Evolutionary conservation across 2,329 filamentous ascomycete genomes (phyloP).

Genomic region (Clonostachys byssicola): DNA sequence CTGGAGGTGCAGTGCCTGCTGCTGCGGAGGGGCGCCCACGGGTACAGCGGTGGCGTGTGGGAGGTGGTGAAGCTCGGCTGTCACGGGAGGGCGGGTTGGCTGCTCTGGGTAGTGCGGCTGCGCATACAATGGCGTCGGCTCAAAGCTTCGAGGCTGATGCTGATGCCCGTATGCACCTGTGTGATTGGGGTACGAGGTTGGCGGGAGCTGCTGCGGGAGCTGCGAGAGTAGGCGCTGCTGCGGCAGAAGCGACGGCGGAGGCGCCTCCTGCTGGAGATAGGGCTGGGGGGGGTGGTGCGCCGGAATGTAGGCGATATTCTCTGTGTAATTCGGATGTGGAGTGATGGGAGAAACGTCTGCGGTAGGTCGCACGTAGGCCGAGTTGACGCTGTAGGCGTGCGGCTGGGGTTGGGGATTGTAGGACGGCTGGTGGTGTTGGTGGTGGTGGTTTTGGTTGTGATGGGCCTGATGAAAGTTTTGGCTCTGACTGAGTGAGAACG

Average conservation of each 20-base stretch:
- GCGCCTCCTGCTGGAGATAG: conserved; percentile 9
- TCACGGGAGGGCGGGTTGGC: no score
- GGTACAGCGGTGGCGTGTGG: no score
- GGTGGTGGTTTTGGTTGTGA: conserved; percentile 15
- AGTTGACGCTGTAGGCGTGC: neutral
- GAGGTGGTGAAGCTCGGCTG: no score
- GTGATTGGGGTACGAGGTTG: no score
- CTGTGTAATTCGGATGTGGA: conserved; percentile 1
- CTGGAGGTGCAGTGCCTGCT: neutral
- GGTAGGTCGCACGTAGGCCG: neutral
- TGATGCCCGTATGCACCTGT: no score
- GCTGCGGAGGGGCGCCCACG: no score
- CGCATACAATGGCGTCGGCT: no score
- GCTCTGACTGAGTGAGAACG: conserved; percentile 18
- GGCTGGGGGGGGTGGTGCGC: conserved; percentile 6
- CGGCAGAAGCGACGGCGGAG: no score
- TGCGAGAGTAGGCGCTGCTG: conserved; percentile 6
- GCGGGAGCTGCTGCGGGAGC: conserved; percentile 7
- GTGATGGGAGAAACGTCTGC: neutral
- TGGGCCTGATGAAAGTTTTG: conserved; percentile 16
- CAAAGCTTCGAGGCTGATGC: no score
- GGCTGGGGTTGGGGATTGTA: conserved; percentile 4
- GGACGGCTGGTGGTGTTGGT: conserved; percentile 14
- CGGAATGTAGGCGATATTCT: conserved; percentile 11
- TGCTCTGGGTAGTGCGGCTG: no score